Evolutionary conservation across 495 filamentous ascomycete species (phyloP).

Genomic region (Talaromyces stipitatus): DNA sequence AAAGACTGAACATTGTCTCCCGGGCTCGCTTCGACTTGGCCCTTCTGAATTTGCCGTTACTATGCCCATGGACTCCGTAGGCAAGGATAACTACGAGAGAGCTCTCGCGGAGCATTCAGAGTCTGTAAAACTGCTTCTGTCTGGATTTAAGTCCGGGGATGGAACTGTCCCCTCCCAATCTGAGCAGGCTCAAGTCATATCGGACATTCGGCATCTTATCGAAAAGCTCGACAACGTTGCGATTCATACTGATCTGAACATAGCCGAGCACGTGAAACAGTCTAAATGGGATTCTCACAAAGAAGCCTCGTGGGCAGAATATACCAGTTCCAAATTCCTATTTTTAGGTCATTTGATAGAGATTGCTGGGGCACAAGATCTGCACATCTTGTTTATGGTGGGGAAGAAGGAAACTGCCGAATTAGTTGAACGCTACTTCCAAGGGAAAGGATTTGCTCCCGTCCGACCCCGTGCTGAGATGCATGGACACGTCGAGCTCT

Average conservation of each 20-base stretch:
- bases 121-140: slow-evolving; percentile 20
- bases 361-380: slow-evolving; percentile 23
- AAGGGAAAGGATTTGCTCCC: slow-evolving; percentile 38
- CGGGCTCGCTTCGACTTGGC: slow-evolving; percentile 34
- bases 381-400: slow-evolving; percentile 43
- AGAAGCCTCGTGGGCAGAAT: slow-evolving; percentile 48
- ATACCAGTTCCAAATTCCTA: slow-evolving; percentile 49
- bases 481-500: slow-evolving; percentile 26
- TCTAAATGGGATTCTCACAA: slow-evolving; percentile 25
- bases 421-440: slow-evolving; percentile 46
- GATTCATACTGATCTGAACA: slow-evolving; percentile 49
- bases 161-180: not conserved
- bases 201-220: slow-evolving; percentile 31
- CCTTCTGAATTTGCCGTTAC: slow-evolving; percentile 36
- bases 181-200: slow-evolving; percentile 15
- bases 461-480: slow-evolving; percentile 33
- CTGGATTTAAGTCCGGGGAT: slow-evolving; percentile 8
- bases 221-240: slow-evolving; percentile 38
- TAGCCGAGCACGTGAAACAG: slow-evolving; percentile 28
- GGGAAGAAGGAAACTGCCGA: slow-evolving; percentile 32
- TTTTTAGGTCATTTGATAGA: slow-evolving; percentile 48
- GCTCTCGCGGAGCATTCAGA: slow-evolving; percentile 19
- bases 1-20: slow-evolving; percentile 19
- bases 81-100: slow-evolving; percentile 37
- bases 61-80: slow-evolving; percentile 38